Conservation (phyloP, 345 rosid species). For the Lenwebbia sp. region DNA sequence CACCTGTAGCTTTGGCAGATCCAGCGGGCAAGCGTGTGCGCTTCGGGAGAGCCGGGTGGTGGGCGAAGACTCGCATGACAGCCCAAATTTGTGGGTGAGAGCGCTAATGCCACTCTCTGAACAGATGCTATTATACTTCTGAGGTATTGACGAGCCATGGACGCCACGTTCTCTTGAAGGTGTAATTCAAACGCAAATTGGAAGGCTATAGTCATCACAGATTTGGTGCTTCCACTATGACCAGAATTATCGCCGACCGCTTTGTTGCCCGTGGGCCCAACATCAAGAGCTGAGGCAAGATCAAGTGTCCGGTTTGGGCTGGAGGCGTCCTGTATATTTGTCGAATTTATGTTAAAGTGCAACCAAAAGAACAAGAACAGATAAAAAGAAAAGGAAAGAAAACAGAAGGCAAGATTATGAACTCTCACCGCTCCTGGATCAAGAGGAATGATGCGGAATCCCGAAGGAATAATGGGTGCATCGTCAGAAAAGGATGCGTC, state of each 20-base stretch:
- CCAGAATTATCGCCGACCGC: conserved; percentile 45
- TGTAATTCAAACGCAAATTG: conserved; percentile 85
- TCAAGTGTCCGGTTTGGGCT: conserved; percentile 94
- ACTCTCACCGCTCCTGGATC: conserved; percentile 59
- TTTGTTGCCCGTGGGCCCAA: conserved; percentile 50
- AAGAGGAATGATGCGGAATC: conserved; percentile 91
- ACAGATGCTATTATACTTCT: conserved; percentile 83
- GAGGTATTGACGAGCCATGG: conserved; percentile 90
- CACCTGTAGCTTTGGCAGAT: conserved; percentile 73
- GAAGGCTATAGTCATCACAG: conserved; percentile 96
- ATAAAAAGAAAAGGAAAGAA: neutral
- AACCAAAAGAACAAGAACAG: conserved; percentile 1
- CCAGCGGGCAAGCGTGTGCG: conserved; percentile 89
- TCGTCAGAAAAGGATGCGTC: conserved; percentile 96
- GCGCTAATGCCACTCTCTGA: conserved; percentile 93
- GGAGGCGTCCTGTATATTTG: conserved; percentile 45
- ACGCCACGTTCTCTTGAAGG: conserved; percentile 75
- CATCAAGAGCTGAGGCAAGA: conserved; percentile 88
- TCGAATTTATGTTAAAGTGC: neutral
- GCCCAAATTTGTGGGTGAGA: conserved; percentile 70
- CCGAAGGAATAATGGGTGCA: conserved; percentile 92
- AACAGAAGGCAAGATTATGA: neutral
- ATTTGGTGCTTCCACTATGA: conserved; percentile 47
- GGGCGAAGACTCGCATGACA: conserved; percentile 43
- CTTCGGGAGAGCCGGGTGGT: conserved; percentile 80